Base-by-base conservation (phyloP, 192 early-diverging fungal genomes). In the Podila epicladia region DNA sequence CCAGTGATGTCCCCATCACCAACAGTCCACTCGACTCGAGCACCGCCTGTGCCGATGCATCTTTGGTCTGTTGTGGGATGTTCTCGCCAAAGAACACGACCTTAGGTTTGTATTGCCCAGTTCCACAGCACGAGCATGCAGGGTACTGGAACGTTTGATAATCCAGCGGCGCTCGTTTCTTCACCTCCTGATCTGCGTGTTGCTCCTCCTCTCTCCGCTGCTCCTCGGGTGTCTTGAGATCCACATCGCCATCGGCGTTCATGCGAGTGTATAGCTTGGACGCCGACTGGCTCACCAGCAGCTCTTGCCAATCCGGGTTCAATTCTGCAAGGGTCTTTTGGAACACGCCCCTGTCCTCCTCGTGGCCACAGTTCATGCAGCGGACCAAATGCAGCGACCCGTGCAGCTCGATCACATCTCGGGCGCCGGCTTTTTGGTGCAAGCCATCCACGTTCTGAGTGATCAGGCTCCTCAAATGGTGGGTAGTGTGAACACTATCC, bases 361-460 rank as follows among this genome's bases (percentile, higher is more conserved):
- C 75, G 51, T 91, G 82, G 24, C 84, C 73, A 79, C 97, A 98
- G 17, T 64, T 66, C 58, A 94, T 65, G 78, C 97, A 98, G 41
- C 88, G 80, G 45, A 97, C 95, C 29, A 83, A 62, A 64, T 88
- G 82, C 58, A 98, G 83, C 17, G 92, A 90, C 11, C 97, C 97
- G 64, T 98, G 97, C 17, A 98, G 82, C 79, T 98, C 97, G n/a
- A 95, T 62, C 8, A 94, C 84, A 20, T 85, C 67, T 3, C 75
- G 67, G 48, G 87, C 68, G 35, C 92, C 93, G 11, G 89, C 89
- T 28, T 80, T 84, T 33, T 85, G 77, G 62, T 97, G 94, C 77
- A 97, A 73, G 2, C 91, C 89, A 65, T 98, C 97, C 24, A 98
- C 97, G 74, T 98, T 98, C 69, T 98, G 97, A 11, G 97, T 97